Conservation (phyloP, 768 basidiomycete genomes). For the Steccherinum ochraceum region DNA sequence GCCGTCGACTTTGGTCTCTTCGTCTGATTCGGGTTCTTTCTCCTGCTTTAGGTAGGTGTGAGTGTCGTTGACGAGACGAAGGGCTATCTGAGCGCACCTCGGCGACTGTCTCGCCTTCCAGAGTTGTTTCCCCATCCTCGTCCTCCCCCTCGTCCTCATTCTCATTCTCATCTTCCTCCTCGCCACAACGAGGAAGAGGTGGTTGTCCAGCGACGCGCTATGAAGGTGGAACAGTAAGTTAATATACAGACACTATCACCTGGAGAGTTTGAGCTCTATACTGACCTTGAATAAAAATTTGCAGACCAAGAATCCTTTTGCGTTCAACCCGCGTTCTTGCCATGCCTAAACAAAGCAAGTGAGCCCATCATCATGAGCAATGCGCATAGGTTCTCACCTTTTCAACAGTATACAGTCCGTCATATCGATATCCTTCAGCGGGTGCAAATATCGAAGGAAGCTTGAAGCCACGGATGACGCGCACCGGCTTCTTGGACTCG, state of each 20-base stretch:
- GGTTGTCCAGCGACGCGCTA: conserved; percentile 55
- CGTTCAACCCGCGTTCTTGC: conserved; percentile 66
- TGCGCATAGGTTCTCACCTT: conserved; percentile 50
- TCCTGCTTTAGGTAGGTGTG: no score
- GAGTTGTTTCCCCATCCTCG: no score
- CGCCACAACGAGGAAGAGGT: conserved; percentile 34
- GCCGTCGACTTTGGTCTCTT: no score
- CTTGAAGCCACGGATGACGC: conserved; percentile 87
- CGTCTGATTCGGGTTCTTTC: no score
- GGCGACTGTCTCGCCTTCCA: no score
- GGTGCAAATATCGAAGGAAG: conserved; percentile 69
- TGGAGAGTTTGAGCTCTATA: background rate
- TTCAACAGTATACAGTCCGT: conserved; percentile 79
- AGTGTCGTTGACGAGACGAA: no score
- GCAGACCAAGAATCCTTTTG: conserved; percentile 72
- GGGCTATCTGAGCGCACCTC: no score
- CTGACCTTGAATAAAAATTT: conserved; percentile 76
- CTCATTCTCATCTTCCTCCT: conserved; percentile 8
- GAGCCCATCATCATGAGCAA: no score
- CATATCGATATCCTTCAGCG: conserved; percentile 83
- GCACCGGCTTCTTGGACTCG: conserved; percentile 76
- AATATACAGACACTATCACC: background rate
- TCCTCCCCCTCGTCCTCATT: no score
- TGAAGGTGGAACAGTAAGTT: no score
- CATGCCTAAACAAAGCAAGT: conserved; percentile 45